Base-by-base conservation (phyloP, 306 rosid species). In the Citrullus amarus region DNA sequence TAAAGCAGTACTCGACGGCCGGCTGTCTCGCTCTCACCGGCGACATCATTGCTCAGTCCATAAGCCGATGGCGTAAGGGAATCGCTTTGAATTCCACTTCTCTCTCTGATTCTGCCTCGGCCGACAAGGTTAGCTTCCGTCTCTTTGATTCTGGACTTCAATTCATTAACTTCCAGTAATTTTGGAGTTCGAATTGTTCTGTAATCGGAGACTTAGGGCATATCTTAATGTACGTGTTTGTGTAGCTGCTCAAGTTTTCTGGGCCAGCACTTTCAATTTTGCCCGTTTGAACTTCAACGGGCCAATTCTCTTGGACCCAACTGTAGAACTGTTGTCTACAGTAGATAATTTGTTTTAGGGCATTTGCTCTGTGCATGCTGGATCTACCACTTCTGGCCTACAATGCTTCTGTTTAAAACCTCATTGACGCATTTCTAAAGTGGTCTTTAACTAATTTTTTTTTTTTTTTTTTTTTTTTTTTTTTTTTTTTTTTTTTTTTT, bases 1-100 rank as follows among this genome's bases (percentile, higher is more conserved):
- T 95, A 20, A 88, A 88, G 83, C 97, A 92, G 86, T 94, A 97
- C 54, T 72, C 58, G 73, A 90, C 90, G 9, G 99, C 99, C 25
- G 90, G 91, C 82, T 78, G 91, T 12, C 86, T 88, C 77, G 79
- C 82, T 76, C 74, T 86, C 41, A 66, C 88, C 16, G 92, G 92
- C 34, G 92, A 88, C 81, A 86, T 87, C 2, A 81, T 88, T 34
- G 90, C 92, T 34, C 92, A 88, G 88, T 83, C 85, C 79, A 73
- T 51, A 16, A 76, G 78, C 41, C 86, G 87, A 4, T 85, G 83
- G 87, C 78, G 78, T 8, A 76, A 75, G 28, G 80, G 81, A 65
- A 55, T 75, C 41, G 72, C 83, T 13, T 9, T 46, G 20, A 70
- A 70, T 25, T 12, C 76, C 6, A 14, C 11, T 65, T 67, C 50